A percentile compares a stretch with the other conserved stretches of the same genome.
Conservation (phyloP, 441 rosid genomes). For the Arabidopsis lyrata region DNA sequence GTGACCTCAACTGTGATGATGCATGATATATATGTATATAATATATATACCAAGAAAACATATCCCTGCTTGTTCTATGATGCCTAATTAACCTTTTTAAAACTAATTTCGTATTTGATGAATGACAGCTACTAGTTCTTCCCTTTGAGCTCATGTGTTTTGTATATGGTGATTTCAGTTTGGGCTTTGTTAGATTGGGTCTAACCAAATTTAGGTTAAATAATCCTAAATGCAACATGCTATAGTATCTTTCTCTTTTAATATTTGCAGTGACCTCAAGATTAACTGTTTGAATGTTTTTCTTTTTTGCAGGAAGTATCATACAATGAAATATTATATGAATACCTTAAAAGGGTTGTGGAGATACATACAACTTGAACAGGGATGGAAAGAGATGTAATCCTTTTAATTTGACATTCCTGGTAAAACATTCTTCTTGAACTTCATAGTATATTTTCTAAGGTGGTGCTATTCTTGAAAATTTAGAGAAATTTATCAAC, state of each 20-base stretch:
- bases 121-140: slow-evolving; percentile 27
- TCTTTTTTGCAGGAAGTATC: slow-evolving; percentile 27
- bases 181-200: slow-evolving; percentile 38
- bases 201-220: slow-evolving; percentile 12
- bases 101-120: slow-evolving; percentile 18
- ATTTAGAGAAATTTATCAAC: not conserved
- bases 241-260: slow-evolving; percentile 5
- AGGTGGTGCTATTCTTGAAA: slow-evolving; percentile 8
- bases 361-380: slow-evolving; percentile 17
- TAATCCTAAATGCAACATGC: not conserved
- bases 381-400: slow-evolving; percentile 14
- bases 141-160: slow-evolving; percentile 37
- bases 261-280: slow-evolving; percentile 26
- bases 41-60: slow-evolving; percentile 1
- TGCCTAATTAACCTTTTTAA: slow-evolving; percentile 11
- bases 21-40: slow-evolving; percentile 3
- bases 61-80: slow-evolving; percentile 28
- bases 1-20: too few relatives aligned
- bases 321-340: not conserved
- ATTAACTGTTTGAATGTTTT: slow-evolving; percentile 22
- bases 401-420: not conserved
- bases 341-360: not conserved
- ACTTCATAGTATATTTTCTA: slow-evolving; percentile 11
- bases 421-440: slow-evolving; percentile 6
- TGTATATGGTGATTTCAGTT: slow-evolving; percentile 27